Conservation (phyloP, 192 early-diverging fungal genomes). For the Spizellomyces punctatus region DNA sequence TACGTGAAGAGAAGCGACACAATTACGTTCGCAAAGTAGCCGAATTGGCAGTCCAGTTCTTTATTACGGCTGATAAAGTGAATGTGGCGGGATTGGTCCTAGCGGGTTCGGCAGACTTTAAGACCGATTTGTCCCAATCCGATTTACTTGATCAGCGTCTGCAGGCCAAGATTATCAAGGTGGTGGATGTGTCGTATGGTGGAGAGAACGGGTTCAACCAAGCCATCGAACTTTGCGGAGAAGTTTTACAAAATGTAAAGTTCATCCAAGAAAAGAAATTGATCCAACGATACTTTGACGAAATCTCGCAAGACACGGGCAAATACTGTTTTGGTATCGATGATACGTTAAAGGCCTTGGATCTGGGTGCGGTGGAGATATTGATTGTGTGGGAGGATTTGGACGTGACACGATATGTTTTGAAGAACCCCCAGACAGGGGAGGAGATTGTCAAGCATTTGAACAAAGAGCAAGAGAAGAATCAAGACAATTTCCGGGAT, state of each 20-base stretch:
- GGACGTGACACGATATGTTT: conserved; percentile 74
- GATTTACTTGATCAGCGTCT: conserved; percentile 97
- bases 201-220: conserved; percentile 99
- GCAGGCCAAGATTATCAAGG: conserved; percentile 83
- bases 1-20: conserved; percentile 98
- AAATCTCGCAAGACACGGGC: conserved; percentile 95
- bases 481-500: conserved; percentile 70
- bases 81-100: conserved; percentile 88
- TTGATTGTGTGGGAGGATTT: conserved; percentile 97
- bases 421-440: conserved; percentile 75
- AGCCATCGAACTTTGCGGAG: conserved; percentile 91
- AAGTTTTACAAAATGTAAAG: conserved; percentile 94
- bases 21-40: conserved; percentile 99
- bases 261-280: conserved; percentile 99
- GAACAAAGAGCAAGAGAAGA: conserved; percentile 84
- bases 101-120: conserved; percentile 99
- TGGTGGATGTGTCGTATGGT: conserved; percentile 98
- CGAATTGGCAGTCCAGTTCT: conserved; percentile 94
- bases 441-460: conserved; percentile 72
- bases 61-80: conserved; percentile 90
- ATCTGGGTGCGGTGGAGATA: conserved; percentile 98
- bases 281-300: conserved; percentile 94
- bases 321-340: conserved; percentile 95
- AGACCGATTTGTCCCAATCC: conserved; percentile 92
- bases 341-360: conserved; percentile 94